Percentiles rank a stretch among this genome's conserved stretches.
phyloP scores from a whole-genome alignment of 805 yeast genomes.

The Yarrowia sp. region DNA sequence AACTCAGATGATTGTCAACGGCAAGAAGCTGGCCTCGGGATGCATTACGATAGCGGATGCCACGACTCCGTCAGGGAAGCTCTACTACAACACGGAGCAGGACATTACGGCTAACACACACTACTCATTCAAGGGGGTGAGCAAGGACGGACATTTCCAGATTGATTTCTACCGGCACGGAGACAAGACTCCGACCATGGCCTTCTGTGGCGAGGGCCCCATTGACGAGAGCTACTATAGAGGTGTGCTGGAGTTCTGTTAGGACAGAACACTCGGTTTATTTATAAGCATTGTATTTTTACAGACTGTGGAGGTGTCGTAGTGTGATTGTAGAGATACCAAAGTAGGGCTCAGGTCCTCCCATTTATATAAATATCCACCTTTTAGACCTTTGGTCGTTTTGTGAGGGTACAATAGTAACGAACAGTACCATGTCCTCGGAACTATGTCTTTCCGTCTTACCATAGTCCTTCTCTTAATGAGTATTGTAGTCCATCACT shows the following conservation, averaged over 20 bases:
- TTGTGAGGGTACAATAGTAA: not conserved
- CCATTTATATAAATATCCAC: conserved; percentile 22
- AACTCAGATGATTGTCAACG: conserved; percentile 45
- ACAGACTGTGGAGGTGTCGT: conserved; percentile 14
- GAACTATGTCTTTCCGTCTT: not conserved
- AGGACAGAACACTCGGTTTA: not conserved
- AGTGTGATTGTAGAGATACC: not conserved
- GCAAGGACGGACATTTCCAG: conserved; percentile 40
- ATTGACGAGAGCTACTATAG: conserved; percentile 40
- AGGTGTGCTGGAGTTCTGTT: conserved; percentile 44
- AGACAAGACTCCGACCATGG: conserved; percentile 40
- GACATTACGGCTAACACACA: conserved; percentile 42
- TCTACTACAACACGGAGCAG: conserved; percentile 43
- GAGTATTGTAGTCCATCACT: not conserved
- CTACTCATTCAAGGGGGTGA: conserved; percentile 43
- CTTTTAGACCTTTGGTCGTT: conserved; percentile 18
- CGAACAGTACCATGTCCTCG: too few species aligned
- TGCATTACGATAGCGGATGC: conserved; percentile 37
- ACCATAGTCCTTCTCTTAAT: too few species aligned
- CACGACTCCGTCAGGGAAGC: conserved; percentile 41
- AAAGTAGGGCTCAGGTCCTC: not conserved
- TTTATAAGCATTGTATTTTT: conserved; percentile 32
- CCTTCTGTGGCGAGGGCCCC: conserved; percentile 41
- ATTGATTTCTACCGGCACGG: conserved; percentile 41
- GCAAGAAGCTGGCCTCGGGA: conserved; percentile 41